Base-by-base conservation (phyloP, 2,329 filamentous ascomycete genomes). In the Decorospora gaudefroyi region DNA sequence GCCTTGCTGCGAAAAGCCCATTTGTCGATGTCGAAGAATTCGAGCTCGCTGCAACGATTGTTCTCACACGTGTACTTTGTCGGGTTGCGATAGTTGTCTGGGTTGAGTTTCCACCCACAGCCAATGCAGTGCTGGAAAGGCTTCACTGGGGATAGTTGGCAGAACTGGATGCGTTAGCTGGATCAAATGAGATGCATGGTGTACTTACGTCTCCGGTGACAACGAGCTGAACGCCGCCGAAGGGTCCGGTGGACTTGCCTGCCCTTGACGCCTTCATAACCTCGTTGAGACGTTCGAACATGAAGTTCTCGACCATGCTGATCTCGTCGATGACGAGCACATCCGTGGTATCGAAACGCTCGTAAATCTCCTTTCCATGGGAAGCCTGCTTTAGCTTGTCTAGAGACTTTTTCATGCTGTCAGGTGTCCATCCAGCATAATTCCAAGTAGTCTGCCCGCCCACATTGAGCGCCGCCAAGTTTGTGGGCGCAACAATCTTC, bases 241-340 rank as follows among this genome's bases (percentile, higher is more conserved):
- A 76, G 1, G 71, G 57, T 4, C 31, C 30, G 5, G 42, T 52
- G 4, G 38, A 36, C 12, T 35, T 46, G 13, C 42, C 44, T 3
- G 28, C 37, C 16, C 19, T 18, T 11, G 19, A 23, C 10, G 51
- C 62, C 46, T 79, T 78, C 69, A 76, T 74, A 2, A 80, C 56
- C 3, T 55, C 61, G 43, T 79, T 77, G 9, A 60, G 63, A 9
- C 80, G 74, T 45, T 80, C 75, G 18, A 83, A 76, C 33, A 77
- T 71, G 5, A 74, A 60, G 40, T 77, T 80, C 35, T 83, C 79
- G 0, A 85, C 73, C 83, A 86, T 86, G 49, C 78, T 82, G 44
- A 87, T 80, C 63, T 86, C 84, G 53, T 86, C 83, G 11, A 86
- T 80, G 16, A 86, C 74, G 1, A 86, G 70, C 0, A 83, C 77